Base-by-base conservation (phyloP, 371 early-diverging fungal species). In the Catenaria anguillulae region DNA sequence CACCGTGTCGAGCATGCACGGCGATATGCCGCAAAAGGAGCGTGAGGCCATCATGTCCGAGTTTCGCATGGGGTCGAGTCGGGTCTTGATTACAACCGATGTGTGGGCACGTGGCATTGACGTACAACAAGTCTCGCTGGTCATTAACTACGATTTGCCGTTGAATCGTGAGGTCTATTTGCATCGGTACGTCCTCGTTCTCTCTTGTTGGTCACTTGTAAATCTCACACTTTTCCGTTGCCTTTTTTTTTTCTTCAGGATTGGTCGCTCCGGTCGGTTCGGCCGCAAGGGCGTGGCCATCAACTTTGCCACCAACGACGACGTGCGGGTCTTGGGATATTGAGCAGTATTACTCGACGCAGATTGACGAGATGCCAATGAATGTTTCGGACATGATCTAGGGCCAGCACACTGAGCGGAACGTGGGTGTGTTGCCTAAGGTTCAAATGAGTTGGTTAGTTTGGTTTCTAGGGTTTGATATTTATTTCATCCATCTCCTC, bases 241-340 rank as follows among this genome's bases (percentile, higher is more conserved):
- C n/a, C 0, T 24, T 21, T 1, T 36, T n/a, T 35, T 12, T 1
- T 13, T 12, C 1, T 15, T 2, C 36, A 73, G 98, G 75, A 99
- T 99, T 73, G 99, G 99, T 77, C 88, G 99, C 76, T 89, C 92
- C 70, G 99, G 99, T 72, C 91, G 99, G 71, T 99, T 95, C 83
- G 99, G 99, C 71, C 87, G 99, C 78, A 99, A 97, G 83, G 99
- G 99, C 81, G 93, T 98, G 65, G 98, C 99, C 60, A 96, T 99
- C 77, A 99, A 99, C 84, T 93, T 99, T 79, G 91, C 98, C 65
- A 88, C 85, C 55, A 77, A 77, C 61, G 93, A 97, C 34, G 99
- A 99, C 75, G 80, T 89, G 73, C 84, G 84, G 64, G 87, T 89
- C 73, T 85, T 95, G 55, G 67, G 94, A 85, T 60, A 92, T 97